phyloP scores from a whole-genome alignment of 306 rosid species.

The Dalbergia cultrata region DNA sequence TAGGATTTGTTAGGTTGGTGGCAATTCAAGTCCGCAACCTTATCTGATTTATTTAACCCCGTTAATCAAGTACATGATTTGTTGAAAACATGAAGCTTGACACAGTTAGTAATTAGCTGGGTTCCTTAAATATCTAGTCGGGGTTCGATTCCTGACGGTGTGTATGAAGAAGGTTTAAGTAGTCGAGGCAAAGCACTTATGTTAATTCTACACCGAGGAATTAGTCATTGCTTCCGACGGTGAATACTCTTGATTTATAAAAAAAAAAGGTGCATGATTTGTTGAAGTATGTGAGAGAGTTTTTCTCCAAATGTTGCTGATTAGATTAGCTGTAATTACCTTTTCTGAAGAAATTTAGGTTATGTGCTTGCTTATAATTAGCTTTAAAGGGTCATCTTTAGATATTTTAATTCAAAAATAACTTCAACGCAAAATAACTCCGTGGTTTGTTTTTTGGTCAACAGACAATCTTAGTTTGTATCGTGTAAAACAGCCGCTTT shows the following conservation, averaged over 20 bases:
- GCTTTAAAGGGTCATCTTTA: not conserved
- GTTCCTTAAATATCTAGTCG: too few relatives aligned
- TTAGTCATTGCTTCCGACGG: too few relatives aligned
- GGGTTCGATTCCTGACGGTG: too few relatives aligned
- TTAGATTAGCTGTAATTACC: slow-evolving; percentile 20
- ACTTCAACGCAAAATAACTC: too few relatives aligned
- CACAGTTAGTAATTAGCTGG: too few relatives aligned
- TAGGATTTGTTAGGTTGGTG: slow-evolving; percentile 36
- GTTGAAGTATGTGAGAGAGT: not conserved
- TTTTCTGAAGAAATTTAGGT: not conserved
- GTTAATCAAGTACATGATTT: not conserved
- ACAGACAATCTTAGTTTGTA: too few relatives aligned
- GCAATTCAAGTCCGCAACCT: slow-evolving; percentile 26
- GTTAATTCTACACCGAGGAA: too few relatives aligned
- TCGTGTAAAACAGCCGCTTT: not conserved
- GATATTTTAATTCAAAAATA: not conserved
- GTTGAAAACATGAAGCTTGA: too few relatives aligned
- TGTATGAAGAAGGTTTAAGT: too few relatives aligned
- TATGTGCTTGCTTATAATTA: not conserved
- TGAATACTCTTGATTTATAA: too few relatives aligned
- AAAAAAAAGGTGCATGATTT: not conserved
- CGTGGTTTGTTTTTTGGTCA: too few relatives aligned
- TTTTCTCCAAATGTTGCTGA: not conserved
- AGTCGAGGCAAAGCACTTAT: too few relatives aligned
- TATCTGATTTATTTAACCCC: slow-evolving; percentile 13